Evolutionary conservation across 2,329 filamentous ascomycete genomes (phyloP), one percentile per base, ranked within the genome.

Genomic region (Aspergillus sp.): DNA sequence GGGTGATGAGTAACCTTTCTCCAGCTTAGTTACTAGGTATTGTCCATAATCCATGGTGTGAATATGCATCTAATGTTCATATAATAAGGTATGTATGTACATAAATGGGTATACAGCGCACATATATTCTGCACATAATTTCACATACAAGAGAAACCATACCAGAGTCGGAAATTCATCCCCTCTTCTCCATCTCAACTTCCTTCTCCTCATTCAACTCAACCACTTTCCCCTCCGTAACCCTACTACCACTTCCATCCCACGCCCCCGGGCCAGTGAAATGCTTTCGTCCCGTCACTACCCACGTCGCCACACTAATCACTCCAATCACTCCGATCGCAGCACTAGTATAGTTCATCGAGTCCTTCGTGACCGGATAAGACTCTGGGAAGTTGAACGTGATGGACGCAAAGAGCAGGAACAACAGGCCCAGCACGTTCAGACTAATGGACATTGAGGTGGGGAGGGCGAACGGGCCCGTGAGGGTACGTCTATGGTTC

Each of bases 301-400:
- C 60, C 84, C 83, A 86, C 1, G 81, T 85, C 2, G 81, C 66
- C 1, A 77, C 45, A 15, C 79, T 81, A 17, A 87, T 74, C 5
- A 85, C 61, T 69, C 81, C 84, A 41, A 86, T 81, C 1, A 83
- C 74, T 0, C 84, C 84, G 30, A 85, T 80, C 0, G 84, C 84
- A 0, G 84, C 84, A 21, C 78, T 81, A 0, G 82, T 85, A 63
- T 85, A 86, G 60, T 85, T 87, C 84, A 86, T 87, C 38, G 83
- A 84, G 25, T 83, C 78, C 36, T 76, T 76, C 1, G 74, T 77
- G n/a, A 87, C 82, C 0, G 84, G 85, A 6, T 70, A 78, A 0
- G 78, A 67, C 0, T 76, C 79, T 0, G 85, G 84, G 58, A 86
- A 83, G 59, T 85, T 86, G 68, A 86, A 85, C 0, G 83, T 83